These are phyloP conservation scores for Esteya vermicola DNA, from an alignment of 2,329 filamentous ascomycete species.

Conservation along the genomic window DNA sequence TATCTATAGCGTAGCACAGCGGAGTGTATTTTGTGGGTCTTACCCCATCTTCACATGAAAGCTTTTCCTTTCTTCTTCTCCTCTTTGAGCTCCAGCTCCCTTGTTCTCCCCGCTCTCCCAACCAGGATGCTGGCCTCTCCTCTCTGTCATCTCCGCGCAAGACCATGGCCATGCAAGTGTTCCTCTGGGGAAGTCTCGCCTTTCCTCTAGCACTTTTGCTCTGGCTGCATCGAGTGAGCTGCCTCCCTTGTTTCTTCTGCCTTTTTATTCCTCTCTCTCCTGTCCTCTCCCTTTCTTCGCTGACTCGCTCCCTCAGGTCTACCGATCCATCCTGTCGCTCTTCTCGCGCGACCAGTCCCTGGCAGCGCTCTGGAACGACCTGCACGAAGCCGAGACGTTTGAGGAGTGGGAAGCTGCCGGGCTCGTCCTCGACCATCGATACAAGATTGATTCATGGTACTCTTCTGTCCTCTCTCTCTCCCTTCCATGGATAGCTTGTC, in stretches of 20 bases:
- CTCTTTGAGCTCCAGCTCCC: neutral
- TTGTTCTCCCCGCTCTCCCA: neutral
- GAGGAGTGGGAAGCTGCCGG: conserved; percentile 84
- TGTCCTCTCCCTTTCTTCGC: neutral
- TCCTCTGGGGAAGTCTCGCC: neutral
- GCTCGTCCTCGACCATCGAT: conserved; percentile 63
- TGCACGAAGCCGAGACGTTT: conserved; percentile 54
- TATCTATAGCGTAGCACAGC: no score
- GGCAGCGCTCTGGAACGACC: conserved; percentile 40
- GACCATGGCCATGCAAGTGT: neutral
- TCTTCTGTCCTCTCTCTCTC: neutral
- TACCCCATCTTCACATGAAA: neutral
- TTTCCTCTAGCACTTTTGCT: neutral
- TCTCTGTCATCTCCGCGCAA: no score
- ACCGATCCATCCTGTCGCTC: neutral
- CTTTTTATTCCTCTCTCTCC: no score
- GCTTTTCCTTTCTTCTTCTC: no score
- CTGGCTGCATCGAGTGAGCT: neutral
- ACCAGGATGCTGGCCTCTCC: neutral
- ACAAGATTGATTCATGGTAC: conserved; percentile 58
- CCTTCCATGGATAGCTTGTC: neutral
- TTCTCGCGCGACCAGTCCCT: conserved; percentile 5
- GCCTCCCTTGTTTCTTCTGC: no score
- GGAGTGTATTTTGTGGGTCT: no score
- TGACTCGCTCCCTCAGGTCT: conserved; percentile 1